Conservation (phyloP, 306 rosid genomes). For the Prunus campanulata region DNA sequence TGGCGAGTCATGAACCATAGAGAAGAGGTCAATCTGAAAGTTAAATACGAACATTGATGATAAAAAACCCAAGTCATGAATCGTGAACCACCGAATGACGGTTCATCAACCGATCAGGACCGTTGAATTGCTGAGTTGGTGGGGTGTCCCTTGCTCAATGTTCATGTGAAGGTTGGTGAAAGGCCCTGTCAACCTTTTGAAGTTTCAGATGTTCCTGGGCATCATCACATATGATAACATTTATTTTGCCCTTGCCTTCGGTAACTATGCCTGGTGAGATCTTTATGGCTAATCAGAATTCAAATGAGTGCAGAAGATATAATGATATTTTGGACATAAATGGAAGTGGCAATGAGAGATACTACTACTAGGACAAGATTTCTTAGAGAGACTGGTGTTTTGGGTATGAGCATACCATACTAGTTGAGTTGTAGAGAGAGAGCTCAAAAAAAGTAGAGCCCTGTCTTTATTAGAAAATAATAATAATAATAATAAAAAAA, state of each 20-base stretch:
- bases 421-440: conserved; percentile 12
- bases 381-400: conserved; percentile 12
- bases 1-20: neutral
- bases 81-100: conserved; percentile 39
- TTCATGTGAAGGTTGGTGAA: conserved; percentile 74
- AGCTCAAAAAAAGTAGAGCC: conserved; percentile 46
- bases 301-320: neutral
- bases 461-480: conserved; percentile 51
- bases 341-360: conserved; percentile 29
- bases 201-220: conserved; percentile 16
- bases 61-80: conserved; percentile 25
- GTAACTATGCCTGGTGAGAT: conserved; percentile 12
- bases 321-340: conserved; percentile 32
- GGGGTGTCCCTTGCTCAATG: conserved; percentile 47
- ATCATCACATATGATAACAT: neutral
- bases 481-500: neutral
- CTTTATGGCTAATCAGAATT: neutral
- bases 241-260: neutral
- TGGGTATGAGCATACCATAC: conserved; percentile 4
- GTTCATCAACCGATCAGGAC: conserved; percentile 63
- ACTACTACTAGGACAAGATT: neutral
- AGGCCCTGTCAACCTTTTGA: conserved; percentile 49
- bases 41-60: no score
- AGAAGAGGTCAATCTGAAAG: no score
- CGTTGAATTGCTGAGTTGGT: conserved; percentile 64